A percentile compares a stretch with the other conserved stretches of the same genome.
phyloP scores from a whole-genome alignment of 169 alveolate species.

The Sarcocystis neurona region DNA sequence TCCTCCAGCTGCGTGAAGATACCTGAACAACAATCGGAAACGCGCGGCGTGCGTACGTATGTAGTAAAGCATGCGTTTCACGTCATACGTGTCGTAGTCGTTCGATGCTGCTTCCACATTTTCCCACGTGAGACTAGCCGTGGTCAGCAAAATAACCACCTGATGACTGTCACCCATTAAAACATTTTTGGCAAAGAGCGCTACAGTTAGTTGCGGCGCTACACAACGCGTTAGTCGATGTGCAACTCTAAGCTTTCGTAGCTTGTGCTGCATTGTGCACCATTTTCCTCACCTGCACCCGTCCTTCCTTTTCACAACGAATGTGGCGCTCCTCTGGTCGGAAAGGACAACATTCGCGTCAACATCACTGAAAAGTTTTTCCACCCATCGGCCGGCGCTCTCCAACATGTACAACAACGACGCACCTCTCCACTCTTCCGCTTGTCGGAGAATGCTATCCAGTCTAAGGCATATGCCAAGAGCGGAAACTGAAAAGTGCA shows the following conservation, averaged over 20 bases:
- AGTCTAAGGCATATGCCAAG: not conserved
- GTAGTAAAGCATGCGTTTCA: too few relatives aligned
- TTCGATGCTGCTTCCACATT: too few relatives aligned
- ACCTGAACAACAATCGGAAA: not conserved
- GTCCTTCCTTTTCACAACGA: slow-evolving; percentile 25
- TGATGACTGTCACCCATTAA: too few relatives aligned
- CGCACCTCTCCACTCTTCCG: slow-evolving; percentile 18
- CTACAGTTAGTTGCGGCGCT: too few relatives aligned
- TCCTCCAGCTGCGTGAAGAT: slow-evolving; percentile 19
- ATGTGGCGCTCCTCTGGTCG: slow-evolving; percentile 25
- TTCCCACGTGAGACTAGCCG: too few relatives aligned
- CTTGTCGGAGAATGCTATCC: slow-evolving; percentile 13
- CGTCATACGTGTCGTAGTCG: too few relatives aligned
- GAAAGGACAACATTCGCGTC: slow-evolving; percentile 18
- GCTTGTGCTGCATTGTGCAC: too few relatives aligned
- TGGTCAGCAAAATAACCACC: too few relatives aligned
- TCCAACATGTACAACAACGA: slow-evolving; percentile 19
- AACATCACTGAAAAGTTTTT: not conserved
- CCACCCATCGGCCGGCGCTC: slow-evolving; percentile 40
- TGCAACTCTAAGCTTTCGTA: too few relatives aligned
- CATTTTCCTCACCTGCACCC: slow-evolving; percentile 2
- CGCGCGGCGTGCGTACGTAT: too few relatives aligned
- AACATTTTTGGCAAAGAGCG: too few relatives aligned
- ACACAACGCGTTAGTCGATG: too few relatives aligned
- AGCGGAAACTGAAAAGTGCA: slow-evolving; percentile 5